These are phyloP conservation scores for Castanea sativa DNA, from an alignment of 306 rosid species.

Conservation along the genomic window DNA sequence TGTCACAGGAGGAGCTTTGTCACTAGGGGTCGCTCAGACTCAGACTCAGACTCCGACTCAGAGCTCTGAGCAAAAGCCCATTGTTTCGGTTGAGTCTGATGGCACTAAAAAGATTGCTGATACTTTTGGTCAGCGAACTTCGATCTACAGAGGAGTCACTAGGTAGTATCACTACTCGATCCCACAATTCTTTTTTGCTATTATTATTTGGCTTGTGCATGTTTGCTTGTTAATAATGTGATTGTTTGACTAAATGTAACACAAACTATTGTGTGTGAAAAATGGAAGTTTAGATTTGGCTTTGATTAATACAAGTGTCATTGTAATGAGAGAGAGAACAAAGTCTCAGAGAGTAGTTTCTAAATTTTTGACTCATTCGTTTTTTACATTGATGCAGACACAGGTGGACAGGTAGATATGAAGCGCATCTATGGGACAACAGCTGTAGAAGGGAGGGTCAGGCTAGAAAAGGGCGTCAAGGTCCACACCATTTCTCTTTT, in stretches of 20 bases:
- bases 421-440: slow-evolving; percentile 99
- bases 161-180: slow-evolving; percentile 35
- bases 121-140: slow-evolving; percentile 93
- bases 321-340: no score
- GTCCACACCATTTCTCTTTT: slow-evolving; percentile 27
- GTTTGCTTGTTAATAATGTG: no score
- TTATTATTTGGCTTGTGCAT: background rate
- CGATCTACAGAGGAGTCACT: slow-evolving; percentile 97
- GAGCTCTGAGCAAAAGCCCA: slow-evolving; percentile 35
- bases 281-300: no score
- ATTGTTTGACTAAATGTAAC: no score
- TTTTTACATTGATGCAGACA: slow-evolving; percentile 46
- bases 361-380: background rate
- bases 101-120: slow-evolving; percentile 64
- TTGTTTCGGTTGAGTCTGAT: slow-evolving; percentile 40
- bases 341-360: background rate
- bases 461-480: slow-evolving; percentile 99
- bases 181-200: background rate
- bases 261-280: no score
- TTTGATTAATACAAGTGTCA: no score
- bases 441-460: slow-evolving; percentile 99
- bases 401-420: slow-evolving; percentile 99
- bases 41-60: background rate
- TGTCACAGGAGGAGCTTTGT: slow-evolving; percentile 33
- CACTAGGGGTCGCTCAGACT: slow-evolving; percentile 48